Percentiles rank a stretch among this genome's conserved stretches.
phyloP scores from a whole-genome alignment of 169 alveolate species.

The Eimeria zaria region DNA sequence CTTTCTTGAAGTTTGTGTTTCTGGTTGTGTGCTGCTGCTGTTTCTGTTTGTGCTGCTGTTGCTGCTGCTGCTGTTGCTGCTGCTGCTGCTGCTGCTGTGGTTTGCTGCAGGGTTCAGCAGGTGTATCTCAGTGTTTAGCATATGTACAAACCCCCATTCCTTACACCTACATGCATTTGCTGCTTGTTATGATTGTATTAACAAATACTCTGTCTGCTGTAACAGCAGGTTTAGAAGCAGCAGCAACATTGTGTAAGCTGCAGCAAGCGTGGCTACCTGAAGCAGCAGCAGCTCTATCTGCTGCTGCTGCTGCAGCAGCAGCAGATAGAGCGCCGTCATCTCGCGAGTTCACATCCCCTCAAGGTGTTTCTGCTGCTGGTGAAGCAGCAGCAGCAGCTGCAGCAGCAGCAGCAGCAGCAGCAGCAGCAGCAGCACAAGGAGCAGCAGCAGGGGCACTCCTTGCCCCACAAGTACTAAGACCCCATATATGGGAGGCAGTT shows the following conservation, averaged over 20 bases:
- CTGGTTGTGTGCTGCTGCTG: not conserved
- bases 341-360: not conserved
- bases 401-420: not conserved
- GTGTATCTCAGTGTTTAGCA: conserved; percentile 81
- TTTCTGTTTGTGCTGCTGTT: not conserved
- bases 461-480: conserved; percentile 33
- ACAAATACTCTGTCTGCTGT: conserved; percentile 17
- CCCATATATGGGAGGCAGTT: conserved; percentile 70
- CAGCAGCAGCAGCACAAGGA: conserved; percentile 30
- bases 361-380: conserved; percentile 5
- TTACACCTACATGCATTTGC: conserved; percentile 71
- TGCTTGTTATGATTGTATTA: conserved; percentile 1
- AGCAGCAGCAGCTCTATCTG: conserved; percentile 7
- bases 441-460: not conserved
- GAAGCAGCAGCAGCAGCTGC: conserved; percentile 39
- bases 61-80: conserved; percentile 40
- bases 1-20: not conserved
- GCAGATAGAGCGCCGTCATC: not conserved
- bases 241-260: conserved; percentile 35
- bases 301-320: not conserved
- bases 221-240: conserved; percentile 61
- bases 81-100: conserved; percentile 24
- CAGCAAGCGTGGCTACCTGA: conserved; percentile 59
- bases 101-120: conserved; percentile 52
- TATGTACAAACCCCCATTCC: conserved; percentile 82